A percentile compares a stretch with the other conserved stretches of the same genome.
These are phyloP conservation scores for Schizophyllum amplum DNA, from an alignment of 1,284 basidiomycete species.

Conservation along the genomic window DNA sequence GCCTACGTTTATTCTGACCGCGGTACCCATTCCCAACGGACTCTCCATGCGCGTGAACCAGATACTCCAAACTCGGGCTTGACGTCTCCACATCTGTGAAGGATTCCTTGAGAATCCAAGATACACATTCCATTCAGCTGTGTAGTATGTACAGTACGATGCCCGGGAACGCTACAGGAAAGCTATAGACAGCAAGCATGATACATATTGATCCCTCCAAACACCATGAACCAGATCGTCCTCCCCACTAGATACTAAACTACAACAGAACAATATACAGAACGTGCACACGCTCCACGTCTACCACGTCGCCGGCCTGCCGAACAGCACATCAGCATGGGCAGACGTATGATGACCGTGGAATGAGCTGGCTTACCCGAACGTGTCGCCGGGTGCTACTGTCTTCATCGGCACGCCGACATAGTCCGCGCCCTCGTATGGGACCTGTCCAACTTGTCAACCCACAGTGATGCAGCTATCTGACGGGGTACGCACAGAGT, in stretches of 20 bases:
- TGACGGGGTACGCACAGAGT: conserved; percentile 20
- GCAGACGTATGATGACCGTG: not conserved
- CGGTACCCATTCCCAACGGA: too few species aligned
- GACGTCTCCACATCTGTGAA: too few species aligned
- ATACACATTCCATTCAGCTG: too few species aligned
- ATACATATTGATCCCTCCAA: not conserved
- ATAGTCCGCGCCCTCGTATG: conserved; percentile 29
- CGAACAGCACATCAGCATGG: not conserved
- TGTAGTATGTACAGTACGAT: not conserved
- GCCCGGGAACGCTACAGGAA: not conserved
- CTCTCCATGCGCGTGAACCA: too few species aligned
- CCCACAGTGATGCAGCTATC: not conserved
- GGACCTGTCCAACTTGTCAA: conserved; percentile 16
- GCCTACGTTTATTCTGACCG: too few species aligned
- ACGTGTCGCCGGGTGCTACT: conserved; percentile 28
- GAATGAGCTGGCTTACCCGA: conserved; percentile 24
- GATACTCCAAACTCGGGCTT: too few species aligned
- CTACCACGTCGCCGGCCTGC: not conserved
- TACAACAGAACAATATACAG: not conserved
- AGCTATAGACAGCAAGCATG: not conserved
- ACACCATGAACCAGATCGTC: not conserved
- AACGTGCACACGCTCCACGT: not conserved
- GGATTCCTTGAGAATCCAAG: too few species aligned
- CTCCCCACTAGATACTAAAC: not conserved
- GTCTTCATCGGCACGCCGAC: conserved; percentile 29